Conservation (phyloP, 768 basidiomycete genomes). For the Boletellus ananas region DNA sequence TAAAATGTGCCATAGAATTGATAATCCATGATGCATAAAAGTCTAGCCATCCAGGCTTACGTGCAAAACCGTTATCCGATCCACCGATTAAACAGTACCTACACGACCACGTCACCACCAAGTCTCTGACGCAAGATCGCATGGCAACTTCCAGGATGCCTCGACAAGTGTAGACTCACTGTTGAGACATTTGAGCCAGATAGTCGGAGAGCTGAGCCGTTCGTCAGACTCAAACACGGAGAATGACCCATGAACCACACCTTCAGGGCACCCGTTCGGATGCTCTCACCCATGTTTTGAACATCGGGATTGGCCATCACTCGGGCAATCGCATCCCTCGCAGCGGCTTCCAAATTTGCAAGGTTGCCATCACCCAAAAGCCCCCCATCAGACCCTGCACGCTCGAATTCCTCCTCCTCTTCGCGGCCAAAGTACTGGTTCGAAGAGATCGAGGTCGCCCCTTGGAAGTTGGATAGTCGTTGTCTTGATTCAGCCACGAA, state of each 20-base stretch:
- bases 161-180: conserved; percentile 17
- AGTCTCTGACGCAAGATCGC: neutral
- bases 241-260: conserved; percentile 37
- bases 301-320: conserved; percentile 85
- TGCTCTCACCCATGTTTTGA: conserved; percentile 76
- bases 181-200: conserved; percentile 62
- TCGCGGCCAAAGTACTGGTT: conserved; percentile 97
- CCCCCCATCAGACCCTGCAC: conserved; percentile 51
- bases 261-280: conserved; percentile 79
- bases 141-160: neutral
- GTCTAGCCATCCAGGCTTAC: conserved; percentile 1
- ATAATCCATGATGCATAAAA: neutral
- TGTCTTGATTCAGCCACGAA: conserved; percentile 72
- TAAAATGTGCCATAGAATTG: neutral
- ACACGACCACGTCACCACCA: conserved; percentile 3
- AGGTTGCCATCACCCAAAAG: conserved; percentile 46
- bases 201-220: conserved; percentile 56
- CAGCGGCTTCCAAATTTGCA: conserved; percentile 58
- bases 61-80: conserved; percentile 1
- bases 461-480: conserved; percentile 81
- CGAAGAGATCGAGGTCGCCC: conserved; percentile 90
- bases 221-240: neutral
- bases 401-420: conserved; percentile 52
- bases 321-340: conserved; percentile 69
- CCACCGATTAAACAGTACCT: conserved; percentile 13